These are phyloP conservation scores for Solioccasus polychromus DNA, from an alignment of 768 basidiomycete genomes.

Conservation along the genomic window DNA sequence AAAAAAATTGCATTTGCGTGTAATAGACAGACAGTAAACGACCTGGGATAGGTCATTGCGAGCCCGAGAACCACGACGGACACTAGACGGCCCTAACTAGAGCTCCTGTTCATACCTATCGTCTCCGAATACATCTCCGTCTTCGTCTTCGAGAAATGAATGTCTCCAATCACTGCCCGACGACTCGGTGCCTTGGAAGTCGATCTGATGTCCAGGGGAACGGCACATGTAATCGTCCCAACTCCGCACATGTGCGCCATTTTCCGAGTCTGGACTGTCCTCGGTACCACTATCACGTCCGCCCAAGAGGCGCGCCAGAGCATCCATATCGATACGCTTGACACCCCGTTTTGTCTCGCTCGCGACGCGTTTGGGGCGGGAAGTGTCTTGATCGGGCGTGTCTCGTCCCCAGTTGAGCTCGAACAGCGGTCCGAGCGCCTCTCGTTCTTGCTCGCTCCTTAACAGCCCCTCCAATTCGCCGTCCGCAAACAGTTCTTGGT, in stretches of 20 bases:
- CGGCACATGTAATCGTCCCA: conserved; percentile 12
- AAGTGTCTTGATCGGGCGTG: conserved; percentile 24
- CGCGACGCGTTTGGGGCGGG: not conserved
- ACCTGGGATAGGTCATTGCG: no score
- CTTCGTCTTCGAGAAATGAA: conserved; percentile 30
- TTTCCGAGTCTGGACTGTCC: conserved; percentile 24
- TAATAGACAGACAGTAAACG: no score
- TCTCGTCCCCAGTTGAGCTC: conserved; percentile 37
- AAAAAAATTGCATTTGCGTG: conserved; percentile 5
- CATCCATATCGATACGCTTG: conserved; percentile 54
- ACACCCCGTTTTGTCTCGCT: conserved; percentile 31
- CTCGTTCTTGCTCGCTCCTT: conserved; percentile 50
- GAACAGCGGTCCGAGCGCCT: conserved; percentile 37
- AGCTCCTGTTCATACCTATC: conserved; percentile 33
- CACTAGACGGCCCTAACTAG: no score
- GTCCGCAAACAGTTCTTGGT: conserved; percentile 70
- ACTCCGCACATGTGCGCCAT: conserved; percentile 13
- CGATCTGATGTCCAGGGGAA: conserved; percentile 7
- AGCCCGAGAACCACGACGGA: no score
- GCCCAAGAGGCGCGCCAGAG: conserved; percentile 48
- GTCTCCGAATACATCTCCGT: conserved; percentile 12
- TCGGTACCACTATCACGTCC: conserved; percentile 27
- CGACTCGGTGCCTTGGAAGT: conserved; percentile 32
- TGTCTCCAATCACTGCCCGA: conserved; percentile 51
- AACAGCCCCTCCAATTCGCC: conserved; percentile 66